Evolutionary conservation across 1,284 basidiomycete genomes (phyloP), one percentile per base, ranked within the genome.

Genomic region (Rhodotorula sp.): DNA sequence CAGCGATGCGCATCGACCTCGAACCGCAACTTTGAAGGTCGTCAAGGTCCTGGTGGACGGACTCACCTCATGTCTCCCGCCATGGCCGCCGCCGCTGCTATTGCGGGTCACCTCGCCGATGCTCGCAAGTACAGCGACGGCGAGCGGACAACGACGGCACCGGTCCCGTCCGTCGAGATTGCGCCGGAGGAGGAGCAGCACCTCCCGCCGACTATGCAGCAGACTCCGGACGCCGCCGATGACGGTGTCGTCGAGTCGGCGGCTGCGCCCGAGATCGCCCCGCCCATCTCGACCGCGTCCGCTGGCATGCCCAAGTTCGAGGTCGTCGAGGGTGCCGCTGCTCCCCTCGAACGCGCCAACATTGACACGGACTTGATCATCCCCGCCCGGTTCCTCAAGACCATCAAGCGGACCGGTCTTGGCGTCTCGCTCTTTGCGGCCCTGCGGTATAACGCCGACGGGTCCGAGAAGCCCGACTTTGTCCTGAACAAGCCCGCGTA

Each of bases 301-400:
- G 82, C 81, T 19, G 84, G 83, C 76, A 87, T 90, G 70, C 84
- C 86, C 79, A 91, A 91, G 78, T 97, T 97, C 81, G 88, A 84
- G 62, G 80, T 90, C 64, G 83, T 95, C 75, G 90, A 89, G 81
- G 93, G 72, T 31, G 60, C 93, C 72, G 87, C 91, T 43, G 93
- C 93, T 5, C 92, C 92, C n/a, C 81, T 97, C 81, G 87, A 91
- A 88, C 92, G 73, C 38, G 71, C 73, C 78, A 97, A 97, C 80
- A 89, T 97, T 74, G 94, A 97, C 82, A 97, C 94, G 64, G 95
- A 97, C 80, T 93, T 92, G 89, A 95, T 97, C 81, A 95, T 97
- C 79, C 95, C 94, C 8, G 78, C 77, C n/a, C 77, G 77, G 80
- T 97, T 95, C 85, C 83, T 97, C 81, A 97, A 75, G 84, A 95